A percentile compares a stretch with the other conserved stretches of the same genome.
phyloP scores from a whole-genome alignment of 2,329 filamentous ascomycete genomes.

The Didymella sp. region DNA sequence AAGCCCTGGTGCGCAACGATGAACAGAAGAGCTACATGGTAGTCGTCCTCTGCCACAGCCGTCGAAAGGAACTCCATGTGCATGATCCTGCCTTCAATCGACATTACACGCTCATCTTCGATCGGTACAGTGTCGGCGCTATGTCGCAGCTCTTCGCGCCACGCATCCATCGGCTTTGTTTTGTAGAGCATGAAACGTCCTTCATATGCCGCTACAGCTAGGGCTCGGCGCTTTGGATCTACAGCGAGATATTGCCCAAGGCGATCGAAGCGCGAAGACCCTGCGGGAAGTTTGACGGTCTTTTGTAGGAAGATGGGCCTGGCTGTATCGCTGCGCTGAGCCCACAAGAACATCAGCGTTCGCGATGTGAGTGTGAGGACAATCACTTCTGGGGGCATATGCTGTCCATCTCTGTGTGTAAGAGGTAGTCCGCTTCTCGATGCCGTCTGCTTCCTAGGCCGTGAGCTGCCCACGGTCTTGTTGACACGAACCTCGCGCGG shows the following conservation, averaged over 20 bases:
- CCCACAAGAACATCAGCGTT: constrained; percentile 78
- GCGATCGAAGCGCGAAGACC: constrained; percentile 60
- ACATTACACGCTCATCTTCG: constrained; percentile 55
- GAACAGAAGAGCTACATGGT: constrained; percentile 77
- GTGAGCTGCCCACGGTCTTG: constrained; percentile 29
- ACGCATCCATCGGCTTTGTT: constrained; percentile 63
- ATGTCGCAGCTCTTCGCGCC: constrained; percentile 56
- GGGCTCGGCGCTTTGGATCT: constrained; percentile 71
- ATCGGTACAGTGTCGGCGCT: constrained; percentile 65
- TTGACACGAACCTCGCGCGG: constrained; percentile 32
- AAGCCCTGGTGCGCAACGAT: constrained; percentile 55
- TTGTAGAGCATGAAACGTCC: constrained; percentile 75
- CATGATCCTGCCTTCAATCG: constrained; percentile 73
- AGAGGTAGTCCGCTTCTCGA: constrained; percentile 24
- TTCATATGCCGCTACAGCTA: constrained; percentile 75
- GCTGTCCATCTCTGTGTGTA: constrained; percentile 29
- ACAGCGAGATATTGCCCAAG: constrained; percentile 74
- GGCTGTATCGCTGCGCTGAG: constrained; percentile 57
- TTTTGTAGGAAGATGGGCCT: constrained; percentile 67
- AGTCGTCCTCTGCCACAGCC: constrained; percentile 68
- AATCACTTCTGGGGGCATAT: constrained; percentile 76
- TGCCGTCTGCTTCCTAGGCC: constrained; percentile 22
- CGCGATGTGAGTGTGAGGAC: constrained; percentile 77
- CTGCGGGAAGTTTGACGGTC: constrained; percentile 65
- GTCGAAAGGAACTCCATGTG: constrained; percentile 88